These are phyloP conservation scores for Aspergillus baeticus DNA, from an alignment of 495 filamentous ascomycete genomes.

Conservation along the genomic window DNA sequence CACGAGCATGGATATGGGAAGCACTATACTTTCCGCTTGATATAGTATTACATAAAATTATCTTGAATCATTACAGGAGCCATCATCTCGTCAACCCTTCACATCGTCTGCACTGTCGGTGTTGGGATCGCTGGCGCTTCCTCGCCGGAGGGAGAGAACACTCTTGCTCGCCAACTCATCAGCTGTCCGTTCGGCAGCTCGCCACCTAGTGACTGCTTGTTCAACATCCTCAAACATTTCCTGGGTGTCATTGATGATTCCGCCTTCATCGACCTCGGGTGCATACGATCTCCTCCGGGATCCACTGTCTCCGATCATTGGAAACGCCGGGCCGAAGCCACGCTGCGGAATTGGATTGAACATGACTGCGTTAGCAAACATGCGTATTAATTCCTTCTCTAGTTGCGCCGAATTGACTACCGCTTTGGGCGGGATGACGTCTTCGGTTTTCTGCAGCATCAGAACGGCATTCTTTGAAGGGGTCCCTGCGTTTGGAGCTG, in stretches of 20 bases:
- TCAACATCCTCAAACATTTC: constrained; percentile 84
- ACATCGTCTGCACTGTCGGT: constrained; percentile 42
- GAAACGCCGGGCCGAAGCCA: constrained; percentile 63
- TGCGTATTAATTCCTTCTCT: constrained; percentile 92
- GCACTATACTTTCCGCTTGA: constrained; percentile 1
- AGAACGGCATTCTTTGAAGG: constrained; percentile 41
- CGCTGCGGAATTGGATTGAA: constrained; percentile 79
- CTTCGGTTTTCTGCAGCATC: constrained; percentile 63
- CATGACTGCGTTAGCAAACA: constrained; percentile 98
- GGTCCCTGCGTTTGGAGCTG: constrained; percentile 31
- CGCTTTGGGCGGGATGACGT: constrained; percentile 79
- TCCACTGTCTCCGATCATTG: constrained; percentile 37
- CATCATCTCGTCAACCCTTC: constrained; percentile 27
- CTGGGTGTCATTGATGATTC: constrained; percentile 75
- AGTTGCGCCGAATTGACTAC: constrained; percentile 95
- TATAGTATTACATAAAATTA: constrained; percentile 23
- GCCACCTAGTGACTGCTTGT: constrained; percentile 55
- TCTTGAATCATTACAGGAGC: constrained; percentile 23
- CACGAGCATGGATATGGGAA: neutral
- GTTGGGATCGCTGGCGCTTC: constrained; percentile 43
- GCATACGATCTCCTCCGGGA: constrained; percentile 46
- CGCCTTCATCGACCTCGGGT: constrained; percentile 66
- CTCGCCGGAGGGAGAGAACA: constrained; percentile 40
- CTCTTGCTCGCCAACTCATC: constrained; percentile 45
- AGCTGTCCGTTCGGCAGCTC: constrained; percentile 52